phyloP scores from a whole-genome alignment of 2,329 filamentous ascomycete species.

The Plectosphaerella cucumerina region DNA sequence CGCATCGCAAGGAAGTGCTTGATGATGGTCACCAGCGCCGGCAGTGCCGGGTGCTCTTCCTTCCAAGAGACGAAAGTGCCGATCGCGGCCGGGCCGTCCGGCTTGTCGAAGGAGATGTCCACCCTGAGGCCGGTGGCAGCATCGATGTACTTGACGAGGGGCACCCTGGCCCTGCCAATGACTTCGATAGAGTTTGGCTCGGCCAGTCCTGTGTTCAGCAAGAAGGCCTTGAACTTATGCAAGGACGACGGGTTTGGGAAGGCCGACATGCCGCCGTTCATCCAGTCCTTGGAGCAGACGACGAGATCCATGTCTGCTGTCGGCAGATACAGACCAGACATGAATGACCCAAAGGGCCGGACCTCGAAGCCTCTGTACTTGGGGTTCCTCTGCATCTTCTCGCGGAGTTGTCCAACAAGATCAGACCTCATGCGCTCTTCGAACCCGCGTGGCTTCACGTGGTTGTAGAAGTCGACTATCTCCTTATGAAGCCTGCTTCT shows the following conservation, averaged over 20 bases:
- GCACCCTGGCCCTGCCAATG: constrained; percentile 76
- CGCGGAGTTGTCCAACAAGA: constrained; percentile 65
- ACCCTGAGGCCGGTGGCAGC: constrained; percentile 73
- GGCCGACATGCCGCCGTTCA: constrained; percentile 31
- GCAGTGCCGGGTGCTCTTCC: constrained; percentile 75
- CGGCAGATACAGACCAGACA: constrained; percentile 67
- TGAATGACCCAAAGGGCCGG: constrained; percentile 87
- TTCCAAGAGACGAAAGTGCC: constrained; percentile 81
- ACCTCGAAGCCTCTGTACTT: constrained; percentile 60
- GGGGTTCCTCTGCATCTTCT: constrained; percentile 47
- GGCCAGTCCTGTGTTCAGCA: constrained; percentile 54
- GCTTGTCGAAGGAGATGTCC: constrained; percentile 93
- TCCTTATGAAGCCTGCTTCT: constrained; percentile 74
- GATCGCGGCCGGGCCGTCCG: constrained; percentile 75
- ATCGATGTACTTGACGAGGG: constrained; percentile 89
- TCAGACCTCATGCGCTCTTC: constrained; percentile 72
- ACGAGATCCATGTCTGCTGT: constrained; percentile 94
- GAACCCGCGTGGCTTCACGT: constrained; percentile 70
- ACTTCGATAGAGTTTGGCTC: constrained; percentile 56
- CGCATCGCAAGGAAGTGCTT: constrained; percentile 93
- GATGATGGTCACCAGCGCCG: constrained; percentile 77
- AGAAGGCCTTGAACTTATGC: constrained; percentile 56
- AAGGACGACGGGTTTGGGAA: constrained; percentile 56
- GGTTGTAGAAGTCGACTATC: constrained; percentile 83
- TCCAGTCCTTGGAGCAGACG: constrained; percentile 49